A percentile compares a stretch with the other conserved stretches of the same genome.
Evolutionary conservation across 202 grass and related monocot genomes (phyloP).

Genomic region (Panicum hallii): DNA sequence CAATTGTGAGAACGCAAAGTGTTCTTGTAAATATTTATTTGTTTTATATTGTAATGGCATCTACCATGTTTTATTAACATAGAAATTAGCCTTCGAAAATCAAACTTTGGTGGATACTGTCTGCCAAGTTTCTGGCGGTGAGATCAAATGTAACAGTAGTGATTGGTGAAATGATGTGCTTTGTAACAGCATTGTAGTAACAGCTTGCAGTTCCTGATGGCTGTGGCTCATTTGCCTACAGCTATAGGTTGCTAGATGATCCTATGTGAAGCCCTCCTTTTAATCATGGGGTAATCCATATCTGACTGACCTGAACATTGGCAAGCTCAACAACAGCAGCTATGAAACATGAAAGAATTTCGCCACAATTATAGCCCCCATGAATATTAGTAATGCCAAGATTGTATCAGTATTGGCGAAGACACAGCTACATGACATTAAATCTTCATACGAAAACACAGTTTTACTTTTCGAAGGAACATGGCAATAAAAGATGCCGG

Average conservation of each 20-base stretch:
- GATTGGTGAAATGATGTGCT: not conserved
- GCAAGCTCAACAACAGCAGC: too few species aligned
- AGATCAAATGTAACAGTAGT: not conserved
- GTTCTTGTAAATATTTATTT: conserved; percentile 47
- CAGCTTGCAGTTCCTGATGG: too few species aligned
- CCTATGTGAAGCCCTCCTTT: not conserved
- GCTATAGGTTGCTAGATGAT: not conserved
- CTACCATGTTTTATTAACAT: conserved; percentile 9
- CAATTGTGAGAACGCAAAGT: conserved; percentile 32
- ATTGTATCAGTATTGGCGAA: too few species aligned
- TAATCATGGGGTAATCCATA: not conserved
- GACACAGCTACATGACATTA: too few species aligned
- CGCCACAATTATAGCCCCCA: too few species aligned
- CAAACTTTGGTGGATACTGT: not conserved
- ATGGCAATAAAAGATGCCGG: too few species aligned
- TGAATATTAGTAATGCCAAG: too few species aligned
- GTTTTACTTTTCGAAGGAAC: too few species aligned
- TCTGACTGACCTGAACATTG: not conserved
- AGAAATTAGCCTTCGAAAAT: not conserved
- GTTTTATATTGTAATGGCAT: conserved; percentile 8
- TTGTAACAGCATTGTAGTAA: not conserved
- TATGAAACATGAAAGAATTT: too few species aligned
- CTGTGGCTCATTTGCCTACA: not conserved
- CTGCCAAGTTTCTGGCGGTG: not conserved
- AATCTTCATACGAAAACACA: too few species aligned